Evolutionary conservation across 768 basidiomycete genomes (phyloP).

Genomic region (Rhodotorula paludigena): DNA sequence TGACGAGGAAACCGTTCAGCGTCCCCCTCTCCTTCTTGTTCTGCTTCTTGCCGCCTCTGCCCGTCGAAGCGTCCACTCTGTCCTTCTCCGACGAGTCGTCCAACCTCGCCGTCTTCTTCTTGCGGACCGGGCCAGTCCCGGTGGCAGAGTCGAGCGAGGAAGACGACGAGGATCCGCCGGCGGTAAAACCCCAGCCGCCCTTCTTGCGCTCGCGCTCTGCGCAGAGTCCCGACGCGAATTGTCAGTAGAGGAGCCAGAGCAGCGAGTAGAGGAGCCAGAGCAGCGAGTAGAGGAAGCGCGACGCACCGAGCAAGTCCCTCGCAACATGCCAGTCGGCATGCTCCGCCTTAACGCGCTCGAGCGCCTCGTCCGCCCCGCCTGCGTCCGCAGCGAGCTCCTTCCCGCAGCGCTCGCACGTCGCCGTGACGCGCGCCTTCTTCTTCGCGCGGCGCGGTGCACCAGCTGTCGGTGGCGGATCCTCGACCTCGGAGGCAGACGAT

Average conservation of each 20-base stretch:
- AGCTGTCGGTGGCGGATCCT: not conserved
- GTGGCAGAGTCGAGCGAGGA: not conserved
- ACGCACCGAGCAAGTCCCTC: constrained; percentile 60
- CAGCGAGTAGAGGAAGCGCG: not conserved
- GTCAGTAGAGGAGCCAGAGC: not conserved
- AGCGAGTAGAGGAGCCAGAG: too few species aligned
- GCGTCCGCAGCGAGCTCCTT: constrained; percentile 6
- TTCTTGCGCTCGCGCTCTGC: constrained; percentile 9
- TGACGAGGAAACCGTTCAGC: constrained; percentile 7
- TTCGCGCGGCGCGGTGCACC: not conserved
- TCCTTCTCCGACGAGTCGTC: not conserved
- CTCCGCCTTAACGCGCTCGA: constrained; percentile 52
- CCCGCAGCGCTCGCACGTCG: constrained; percentile 44
- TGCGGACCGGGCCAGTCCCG: not conserved
- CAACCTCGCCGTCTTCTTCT: not conserved
- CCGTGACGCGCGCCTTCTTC: constrained; percentile 42
- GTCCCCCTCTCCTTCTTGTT: not conserved
- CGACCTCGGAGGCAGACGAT: not conserved
- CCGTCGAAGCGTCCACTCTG: too few species aligned
- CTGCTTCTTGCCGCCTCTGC: not conserved
- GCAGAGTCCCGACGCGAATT: too few species aligned
- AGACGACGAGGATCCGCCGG: not conserved
- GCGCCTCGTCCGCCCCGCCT: constrained; percentile 3
- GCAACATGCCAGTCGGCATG: constrained; percentile 90
- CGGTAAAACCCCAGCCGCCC: not conserved